Percentiles rank a stretch among this genome's conserved stretches.
phyloP scores from a whole-genome alignment of 2,329 filamentous ascomycete genomes.

The Paramyrothecium roridum region DNA sequence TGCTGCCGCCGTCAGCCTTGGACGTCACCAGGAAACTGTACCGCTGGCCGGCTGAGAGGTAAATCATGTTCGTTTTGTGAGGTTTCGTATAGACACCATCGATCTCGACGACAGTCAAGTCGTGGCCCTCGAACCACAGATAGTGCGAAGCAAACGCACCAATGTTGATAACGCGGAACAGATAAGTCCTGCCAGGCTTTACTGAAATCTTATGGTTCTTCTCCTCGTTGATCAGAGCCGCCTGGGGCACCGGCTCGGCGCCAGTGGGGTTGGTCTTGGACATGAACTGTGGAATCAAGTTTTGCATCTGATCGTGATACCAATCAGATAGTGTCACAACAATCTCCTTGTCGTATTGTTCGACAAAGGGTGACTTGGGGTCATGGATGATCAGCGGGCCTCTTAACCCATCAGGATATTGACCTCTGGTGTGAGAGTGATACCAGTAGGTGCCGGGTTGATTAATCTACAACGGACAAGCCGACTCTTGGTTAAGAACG shows the following conservation, averaged over 20 bases:
- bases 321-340: conserved; percentile 65
- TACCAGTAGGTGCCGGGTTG: conserved; percentile 80
- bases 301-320: conserved; percentile 61
- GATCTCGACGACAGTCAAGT: conserved; percentile 68
- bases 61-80: conserved; percentile 59
- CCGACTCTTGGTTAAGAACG: not conserved
- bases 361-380: conserved; percentile 52
- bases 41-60: conserved; percentile 66
- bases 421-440: conserved; percentile 64
- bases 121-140: conserved; percentile 66
- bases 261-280: conserved; percentile 53
- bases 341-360: conserved; percentile 59
- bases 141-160: conserved; percentile 70
- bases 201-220: conserved; percentile 57
- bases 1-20: conserved; percentile 56
- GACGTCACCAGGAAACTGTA: conserved; percentile 61
- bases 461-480: conserved; percentile 35
- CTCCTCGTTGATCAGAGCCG: conserved; percentile 70
- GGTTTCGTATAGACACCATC: conserved; percentile 68
- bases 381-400: conserved; percentile 65
- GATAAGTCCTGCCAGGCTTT: conserved; percentile 66
- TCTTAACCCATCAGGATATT: conserved; percentile 69
- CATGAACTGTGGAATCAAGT: conserved; percentile 46
- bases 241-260: conserved; percentile 64
- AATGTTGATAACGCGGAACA: conserved; percentile 70